Base-by-base conservation (phyloP, 441 rosid genomes). In the Mallotus repandus region DNA sequence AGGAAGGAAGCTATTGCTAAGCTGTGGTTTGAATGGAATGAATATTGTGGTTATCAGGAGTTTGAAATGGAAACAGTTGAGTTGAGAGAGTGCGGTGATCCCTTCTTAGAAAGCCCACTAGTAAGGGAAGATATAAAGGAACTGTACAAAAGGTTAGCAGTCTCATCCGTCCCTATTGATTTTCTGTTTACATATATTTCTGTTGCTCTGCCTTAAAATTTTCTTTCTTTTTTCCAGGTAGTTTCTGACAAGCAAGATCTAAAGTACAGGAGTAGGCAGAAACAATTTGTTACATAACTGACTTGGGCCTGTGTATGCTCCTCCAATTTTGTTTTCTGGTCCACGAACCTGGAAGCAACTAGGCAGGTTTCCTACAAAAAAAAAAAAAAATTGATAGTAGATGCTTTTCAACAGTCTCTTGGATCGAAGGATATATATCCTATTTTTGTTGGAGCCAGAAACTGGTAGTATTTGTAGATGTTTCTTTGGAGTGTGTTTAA, bases 1-100 rank as follows among this genome's bases (percentile, higher is more conserved):
- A 78, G 83, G 63, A 95, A 95, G 78, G 98, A 94, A 80, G 77
- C 85, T 45, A 88, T 92, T 58, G 82, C 98, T 3, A 91, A 91
- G 77, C 81, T 89, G 90, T 95, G 97, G 98, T 95, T 95, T 25
- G 99, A 95, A 67, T 94, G 97, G 99, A 86, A 88, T 4, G 86
- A 88, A 74, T 83, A 80, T n/a, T 75, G 86, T 25, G 89, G 91
- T 12, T 79, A 84, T 78, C 84, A 72, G n/a, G 81, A 81, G 32
- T 86, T 89, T 54, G 81, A 84, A 62, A 83, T 82, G 19, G 81
- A 86, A 76, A 79, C 85, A 16, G 74, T 90, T 15, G 89, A 84
- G 49, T 77, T 85, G 76, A 73, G 84, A n/a, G 76, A 87, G 43
- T 85, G 86, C 9, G 88, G 84, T 5, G 97, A 94, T 81, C 60